These are phyloP conservation scores for Amylostereum chailletii DNA, from an alignment of 1,284 basidiomycete species.

Conservation along the genomic window DNA sequence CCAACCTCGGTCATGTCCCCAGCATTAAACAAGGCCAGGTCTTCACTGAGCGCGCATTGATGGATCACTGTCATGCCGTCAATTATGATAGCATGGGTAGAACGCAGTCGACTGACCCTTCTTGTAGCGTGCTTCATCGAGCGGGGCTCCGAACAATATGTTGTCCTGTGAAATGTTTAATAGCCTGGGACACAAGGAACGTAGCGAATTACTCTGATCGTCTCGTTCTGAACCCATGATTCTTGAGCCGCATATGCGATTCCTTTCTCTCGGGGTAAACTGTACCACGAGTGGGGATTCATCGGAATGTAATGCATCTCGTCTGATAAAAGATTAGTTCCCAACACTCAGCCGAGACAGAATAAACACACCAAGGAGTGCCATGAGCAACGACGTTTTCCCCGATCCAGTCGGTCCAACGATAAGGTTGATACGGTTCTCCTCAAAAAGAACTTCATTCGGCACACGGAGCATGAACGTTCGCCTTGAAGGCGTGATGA, in stretches of 20 bases:
- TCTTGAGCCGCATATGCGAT: constrained; percentile 73
- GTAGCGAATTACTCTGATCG: constrained; percentile 25
- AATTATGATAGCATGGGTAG: not conserved
- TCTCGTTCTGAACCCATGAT: constrained; percentile 62
- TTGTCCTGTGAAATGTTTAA: constrained; percentile 24
- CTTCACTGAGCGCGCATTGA: constrained; percentile 55
- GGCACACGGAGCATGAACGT: constrained; percentile 44
- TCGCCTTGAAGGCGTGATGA: constrained; percentile 20
- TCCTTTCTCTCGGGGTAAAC: constrained; percentile 54
- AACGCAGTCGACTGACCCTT: constrained; percentile 23
- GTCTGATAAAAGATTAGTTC: constrained; percentile 20
- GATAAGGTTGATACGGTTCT: constrained; percentile 52
- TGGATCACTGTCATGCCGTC: constrained; percentile 33
- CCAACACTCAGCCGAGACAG: constrained; percentile 13
- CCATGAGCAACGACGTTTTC: constrained; percentile 45
- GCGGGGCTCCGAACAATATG: constrained; percentile 34
- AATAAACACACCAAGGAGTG: constrained; percentile 34
- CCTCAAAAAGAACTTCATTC: constrained; percentile 47
- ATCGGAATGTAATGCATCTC: constrained; percentile 54
- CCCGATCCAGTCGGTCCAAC: constrained; percentile 53
- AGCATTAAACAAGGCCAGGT: constrained; percentile 59
- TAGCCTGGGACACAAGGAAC: not conserved
- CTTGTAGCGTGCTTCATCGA: constrained; percentile 32
- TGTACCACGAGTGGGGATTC: constrained; percentile 50
- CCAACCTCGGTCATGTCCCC: constrained; percentile 70